These are phyloP conservation scores for Mortierella claussenii DNA, from an alignment of 192 early-diverging fungal species.

Conservation along the genomic window DNA sequence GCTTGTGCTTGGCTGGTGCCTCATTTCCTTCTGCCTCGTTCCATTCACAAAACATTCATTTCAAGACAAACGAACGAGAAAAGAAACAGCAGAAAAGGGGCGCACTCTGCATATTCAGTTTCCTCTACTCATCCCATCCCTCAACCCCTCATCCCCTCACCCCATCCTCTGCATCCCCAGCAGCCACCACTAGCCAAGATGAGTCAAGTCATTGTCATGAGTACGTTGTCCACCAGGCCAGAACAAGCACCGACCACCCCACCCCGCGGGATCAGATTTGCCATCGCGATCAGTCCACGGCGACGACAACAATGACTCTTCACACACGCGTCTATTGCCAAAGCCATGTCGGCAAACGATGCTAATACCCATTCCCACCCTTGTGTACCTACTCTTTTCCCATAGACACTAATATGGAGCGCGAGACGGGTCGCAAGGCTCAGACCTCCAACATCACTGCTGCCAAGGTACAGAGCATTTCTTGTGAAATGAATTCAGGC, in stretches of 20 bases:
- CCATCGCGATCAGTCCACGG: no score
- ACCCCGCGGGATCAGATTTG: no score
- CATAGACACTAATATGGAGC: slow-evolving; percentile 86
- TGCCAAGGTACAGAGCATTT: slow-evolving; percentile 78
- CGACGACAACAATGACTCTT: no score
- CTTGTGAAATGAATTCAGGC: no score
- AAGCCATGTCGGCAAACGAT: no score
- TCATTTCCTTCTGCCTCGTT: slow-evolving; percentile 20
- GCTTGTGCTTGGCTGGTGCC: no score
- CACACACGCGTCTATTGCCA: no score
- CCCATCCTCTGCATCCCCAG: background rate
- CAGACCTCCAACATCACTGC: slow-evolving; percentile 98
- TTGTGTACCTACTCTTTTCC: background rate
- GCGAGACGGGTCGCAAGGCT: slow-evolving; percentile 96
- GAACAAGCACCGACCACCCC: no score
- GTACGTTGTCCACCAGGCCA: no score
- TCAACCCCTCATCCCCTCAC: background rate
- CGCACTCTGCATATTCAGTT: background rate
- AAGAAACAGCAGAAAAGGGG: background rate
- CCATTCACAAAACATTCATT: slow-evolving; percentile 15
- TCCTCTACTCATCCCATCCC: background rate
- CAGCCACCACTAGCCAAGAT: slow-evolving; percentile 58
- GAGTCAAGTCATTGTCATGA: slow-evolving; percentile 91
- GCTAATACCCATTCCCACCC: no score
- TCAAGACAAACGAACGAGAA: no score